Evolutionary conservation across 2,329 filamentous ascomycete genomes (phyloP), one percentile per base, ranked within the genome.

Genomic region (Arthrobotrys entomopaga): DNA sequence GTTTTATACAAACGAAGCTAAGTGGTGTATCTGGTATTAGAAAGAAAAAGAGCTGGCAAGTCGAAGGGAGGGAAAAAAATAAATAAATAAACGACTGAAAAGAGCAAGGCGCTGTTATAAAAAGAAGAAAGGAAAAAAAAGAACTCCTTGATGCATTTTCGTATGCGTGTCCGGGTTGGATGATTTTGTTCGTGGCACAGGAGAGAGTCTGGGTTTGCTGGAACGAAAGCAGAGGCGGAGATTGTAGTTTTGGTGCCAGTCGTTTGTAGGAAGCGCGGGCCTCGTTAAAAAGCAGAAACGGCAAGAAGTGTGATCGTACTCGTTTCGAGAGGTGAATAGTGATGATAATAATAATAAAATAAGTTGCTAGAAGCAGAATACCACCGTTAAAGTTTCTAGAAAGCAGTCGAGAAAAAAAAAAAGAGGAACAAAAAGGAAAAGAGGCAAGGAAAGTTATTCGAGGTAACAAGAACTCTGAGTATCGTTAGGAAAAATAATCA

Each of bases 91-190:
- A 50, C 49, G 63, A 46, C 16, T 19, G 56, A 64, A 67, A 52
- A 56, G 40, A 71, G 54, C 43, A 46, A 61, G 42, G 46, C 70
- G 70, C 70, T 74, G 56, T 67, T 67, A 16, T 50, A 50, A 24
- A 54, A 43, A 46, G 6, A 46, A 46, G 42, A 63, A 50, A 59
- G 29, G 29, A 67, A 73, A 46, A 48, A 63, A 50, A 59, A n/a
- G n/a, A 70, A 74, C 48, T 66, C 77, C 73, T 70, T 60, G 74
- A 77, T 78, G 65, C 77, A 76, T 63, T 74, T 67, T 74, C 70
- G 63, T 67, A 63, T 34, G 29, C 29, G 29, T 67, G 70, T 66
- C 70, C 70, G 54, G 58, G 53, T 52, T 26, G 38, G 16, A 50
- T 50, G 19, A 43, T 57, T 46, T 52, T 69, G 46, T 66, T 74